Evolutionary conservation across 2,329 filamentous ascomycete species (phyloP).

Genomic region (Botrytis cinerea): DNA sequence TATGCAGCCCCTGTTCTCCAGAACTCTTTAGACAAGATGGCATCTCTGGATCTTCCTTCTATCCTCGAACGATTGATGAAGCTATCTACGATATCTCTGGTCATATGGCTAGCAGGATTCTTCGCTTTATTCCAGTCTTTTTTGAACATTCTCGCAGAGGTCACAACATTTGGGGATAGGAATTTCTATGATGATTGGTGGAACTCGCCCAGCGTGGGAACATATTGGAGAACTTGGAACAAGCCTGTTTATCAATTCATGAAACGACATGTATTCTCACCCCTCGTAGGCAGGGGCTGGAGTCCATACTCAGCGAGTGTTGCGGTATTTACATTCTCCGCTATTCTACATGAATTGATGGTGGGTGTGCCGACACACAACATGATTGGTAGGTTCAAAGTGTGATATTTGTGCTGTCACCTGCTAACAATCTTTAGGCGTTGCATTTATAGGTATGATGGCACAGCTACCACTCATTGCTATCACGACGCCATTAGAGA

Average conservation of each 20-base stretch:
- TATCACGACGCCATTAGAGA: conserved; percentile 77
- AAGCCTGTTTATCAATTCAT: conserved; percentile 97
- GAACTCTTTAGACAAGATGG: conserved; percentile 88
- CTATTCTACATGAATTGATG: conserved; percentile 85
- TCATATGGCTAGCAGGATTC: conserved; percentile 97
- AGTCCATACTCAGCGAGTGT: conserved; percentile 69
- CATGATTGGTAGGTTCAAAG: conserved; percentile 66
- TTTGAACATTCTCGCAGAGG: conserved; percentile 86
- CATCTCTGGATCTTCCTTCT: conserved; percentile 73
- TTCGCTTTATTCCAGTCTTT: conserved; percentile 94
- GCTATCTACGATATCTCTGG: conserved; percentile 88
- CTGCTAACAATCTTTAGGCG: conserved; percentile 54
- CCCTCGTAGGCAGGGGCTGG: conserved; percentile 82
- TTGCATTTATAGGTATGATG: conserved; percentile 94
- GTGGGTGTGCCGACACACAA: conserved; percentile 96
- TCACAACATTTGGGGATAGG: conserved; percentile 86
- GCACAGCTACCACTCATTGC: conserved; percentile 86
- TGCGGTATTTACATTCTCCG: conserved; percentile 85
- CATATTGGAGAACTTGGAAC: conserved; percentile 97
- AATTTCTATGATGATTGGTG: conserved; percentile 98
- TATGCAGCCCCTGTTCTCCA: conserved; percentile 87
- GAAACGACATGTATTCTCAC: conserved; percentile 89
- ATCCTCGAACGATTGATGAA: conserved; percentile 92
- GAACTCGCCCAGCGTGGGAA: conserved; percentile 84
- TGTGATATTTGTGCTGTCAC: neutral